These are phyloP conservation scores for Candida smagusa DNA, from an alignment of 1,139 yeast genomes.

Conservation along the genomic window DNA sequence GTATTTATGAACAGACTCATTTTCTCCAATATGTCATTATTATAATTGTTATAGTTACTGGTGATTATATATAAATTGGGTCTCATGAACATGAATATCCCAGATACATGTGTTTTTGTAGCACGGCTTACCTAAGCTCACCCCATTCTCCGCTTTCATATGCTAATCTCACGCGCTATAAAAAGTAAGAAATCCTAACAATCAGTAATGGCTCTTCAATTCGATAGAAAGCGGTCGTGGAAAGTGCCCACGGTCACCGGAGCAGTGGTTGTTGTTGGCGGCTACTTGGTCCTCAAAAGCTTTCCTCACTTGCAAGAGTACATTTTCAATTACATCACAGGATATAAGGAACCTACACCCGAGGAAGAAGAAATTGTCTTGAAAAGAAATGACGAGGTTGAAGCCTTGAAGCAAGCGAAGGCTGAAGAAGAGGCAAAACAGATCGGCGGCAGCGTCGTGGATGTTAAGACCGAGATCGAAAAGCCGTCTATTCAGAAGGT, in stretches of 20 bases:
- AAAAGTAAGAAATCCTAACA: too few species aligned
- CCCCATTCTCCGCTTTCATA: too few species aligned
- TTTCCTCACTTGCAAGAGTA: constrained; percentile 47
- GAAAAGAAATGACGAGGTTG: constrained; percentile 13
- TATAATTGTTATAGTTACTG: too few species aligned
- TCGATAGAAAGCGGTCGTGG: constrained; percentile 11
- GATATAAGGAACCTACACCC: constrained; percentile 16
- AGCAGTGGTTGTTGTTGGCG: constrained; percentile 40
- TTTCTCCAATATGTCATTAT: too few species aligned
- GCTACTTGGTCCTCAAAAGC: constrained; percentile 44
- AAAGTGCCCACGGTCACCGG: constrained; percentile 26
- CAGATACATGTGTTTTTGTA: too few species aligned
- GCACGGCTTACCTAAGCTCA: too few species aligned
- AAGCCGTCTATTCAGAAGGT: neutral
- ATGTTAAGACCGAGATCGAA: constrained; percentile 14
- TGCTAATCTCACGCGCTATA: too few species aligned
- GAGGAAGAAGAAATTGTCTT: constrained; percentile 10
- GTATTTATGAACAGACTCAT: too few species aligned
- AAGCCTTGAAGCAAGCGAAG: constrained; percentile 18
- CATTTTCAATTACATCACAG: constrained; percentile 22
- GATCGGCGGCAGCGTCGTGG: constrained; percentile 11
- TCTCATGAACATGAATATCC: too few species aligned
- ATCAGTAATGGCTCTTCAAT: constrained; percentile 12
- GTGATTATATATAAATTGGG: too few species aligned
- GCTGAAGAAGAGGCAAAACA: constrained; percentile 6